Evolutionary conservation across 495 filamentous ascomycete genomes (phyloP).

Genomic region (Xylaria nigripes): DNA sequence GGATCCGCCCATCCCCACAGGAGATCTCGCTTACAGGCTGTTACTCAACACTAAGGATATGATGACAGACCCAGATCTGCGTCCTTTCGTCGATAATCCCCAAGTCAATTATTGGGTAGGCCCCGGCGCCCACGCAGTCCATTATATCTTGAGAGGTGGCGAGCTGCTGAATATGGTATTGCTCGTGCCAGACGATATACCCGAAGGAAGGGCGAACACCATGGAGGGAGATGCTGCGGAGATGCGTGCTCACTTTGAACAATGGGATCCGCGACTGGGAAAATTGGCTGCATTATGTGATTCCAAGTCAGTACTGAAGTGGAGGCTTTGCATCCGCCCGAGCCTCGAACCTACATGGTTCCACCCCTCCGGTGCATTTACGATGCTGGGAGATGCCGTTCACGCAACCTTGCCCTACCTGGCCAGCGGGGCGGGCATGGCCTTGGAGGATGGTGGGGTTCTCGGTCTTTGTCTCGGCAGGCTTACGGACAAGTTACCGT

Average conservation of each 20-base stretch:
- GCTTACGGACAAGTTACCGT: slow-evolving; percentile 21
- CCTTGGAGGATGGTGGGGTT: slow-evolving; percentile 41
- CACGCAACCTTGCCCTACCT: slow-evolving; percentile 63
- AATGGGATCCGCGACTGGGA: slow-evolving; percentile 51
- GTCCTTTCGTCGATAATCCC: slow-evolving; percentile 41
- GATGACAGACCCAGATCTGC: slow-evolving; percentile 42
- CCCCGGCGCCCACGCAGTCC: slow-evolving; percentile 54
- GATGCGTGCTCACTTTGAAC: slow-evolving; percentile 53
- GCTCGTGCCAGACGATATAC: slow-evolving; percentile 58
- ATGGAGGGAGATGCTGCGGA: slow-evolving; percentile 53
- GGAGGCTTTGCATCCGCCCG: slow-evolving; percentile 56
- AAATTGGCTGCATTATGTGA: slow-evolving; percentile 40
- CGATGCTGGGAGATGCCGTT: slow-evolving; percentile 59
- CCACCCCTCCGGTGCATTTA: slow-evolving; percentile 46
- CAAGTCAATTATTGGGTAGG: slow-evolving; percentile 63
- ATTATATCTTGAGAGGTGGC: slow-evolving; percentile 54
- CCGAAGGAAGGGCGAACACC: slow-evolving; percentile 37
- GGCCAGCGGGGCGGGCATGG: slow-evolving; percentile 29
- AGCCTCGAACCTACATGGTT: slow-evolving; percentile 47
- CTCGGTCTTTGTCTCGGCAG: slow-evolving; percentile 34
- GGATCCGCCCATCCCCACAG: slow-evolving; percentile 47
- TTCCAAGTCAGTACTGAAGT: slow-evolving; percentile 50
- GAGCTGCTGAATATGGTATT: slow-evolving; percentile 61
- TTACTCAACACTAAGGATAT: slow-evolving; percentile 49
- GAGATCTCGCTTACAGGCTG: slow-evolving; percentile 60